phyloP scores from a whole-genome alignment of 345 rosid genomes.

The Ricinus communis region DNA sequence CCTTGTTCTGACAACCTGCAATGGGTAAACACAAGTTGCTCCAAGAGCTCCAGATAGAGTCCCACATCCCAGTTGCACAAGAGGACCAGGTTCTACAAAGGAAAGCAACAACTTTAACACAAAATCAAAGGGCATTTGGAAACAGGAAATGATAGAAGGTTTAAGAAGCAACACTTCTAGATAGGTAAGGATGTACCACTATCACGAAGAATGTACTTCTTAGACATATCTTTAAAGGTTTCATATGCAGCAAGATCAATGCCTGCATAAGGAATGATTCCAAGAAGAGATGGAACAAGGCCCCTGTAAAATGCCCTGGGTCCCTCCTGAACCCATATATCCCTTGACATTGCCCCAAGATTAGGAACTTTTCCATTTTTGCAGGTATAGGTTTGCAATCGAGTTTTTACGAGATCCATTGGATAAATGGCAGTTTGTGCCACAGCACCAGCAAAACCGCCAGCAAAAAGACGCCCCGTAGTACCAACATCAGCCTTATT shows the following conservation, averaged over 20 bases:
- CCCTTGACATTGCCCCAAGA: conserved; percentile 53
- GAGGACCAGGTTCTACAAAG: conserved; percentile 72
- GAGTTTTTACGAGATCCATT: conserved; percentile 87
- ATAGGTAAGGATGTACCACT: conserved; percentile 38
- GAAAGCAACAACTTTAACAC: not conserved
- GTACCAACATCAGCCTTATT: conserved; percentile 64
- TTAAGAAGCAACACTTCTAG: not conserved
- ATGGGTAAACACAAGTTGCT: conserved; percentile 90
- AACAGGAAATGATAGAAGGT: not conserved
- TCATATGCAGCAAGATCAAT: conserved; percentile 94
- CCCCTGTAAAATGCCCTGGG: conserved; percentile 85
- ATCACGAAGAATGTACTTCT: conserved; percentile 66
- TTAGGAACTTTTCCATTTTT: conserved; percentile 64
- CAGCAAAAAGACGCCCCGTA: conserved; percentile 64
- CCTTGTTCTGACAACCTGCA: conserved; percentile 95
- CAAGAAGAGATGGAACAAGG: conserved; percentile 78
- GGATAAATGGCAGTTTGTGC: conserved; percentile 88
- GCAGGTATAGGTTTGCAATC: conserved; percentile 68
- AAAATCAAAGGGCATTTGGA: not conserved
- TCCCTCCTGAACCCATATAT: conserved; percentile 80
- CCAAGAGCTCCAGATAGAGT: conserved; percentile 85
- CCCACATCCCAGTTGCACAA: conserved; percentile 84
- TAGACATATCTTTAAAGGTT: conserved; percentile 77
- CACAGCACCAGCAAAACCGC: conserved; percentile 90
- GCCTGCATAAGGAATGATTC: conserved; percentile 94